Conservation (phyloP, 2,329 filamentous ascomycete species). For the Aspergillus hortae region DNA sequence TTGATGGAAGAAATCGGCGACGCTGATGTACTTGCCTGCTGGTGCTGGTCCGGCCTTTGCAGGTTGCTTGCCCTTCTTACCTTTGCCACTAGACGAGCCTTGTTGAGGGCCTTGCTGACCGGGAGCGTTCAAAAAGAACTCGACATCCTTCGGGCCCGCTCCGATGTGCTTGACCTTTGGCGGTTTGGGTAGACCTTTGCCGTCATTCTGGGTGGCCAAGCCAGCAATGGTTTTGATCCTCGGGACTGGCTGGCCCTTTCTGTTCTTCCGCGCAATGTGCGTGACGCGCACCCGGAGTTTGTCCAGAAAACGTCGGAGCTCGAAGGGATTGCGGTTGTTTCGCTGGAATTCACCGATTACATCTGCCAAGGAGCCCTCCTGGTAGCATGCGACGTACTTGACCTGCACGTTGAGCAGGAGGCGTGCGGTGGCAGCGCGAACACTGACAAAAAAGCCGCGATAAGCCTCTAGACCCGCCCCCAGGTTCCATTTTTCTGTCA, state of each 20-base stretch:
- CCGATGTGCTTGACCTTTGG: conserved; percentile 36
- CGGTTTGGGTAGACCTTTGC: conserved; percentile 27
- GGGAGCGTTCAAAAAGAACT: conserved; percentile 49
- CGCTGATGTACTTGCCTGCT: conserved; percentile 45
- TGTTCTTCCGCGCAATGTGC: conserved; percentile 39
- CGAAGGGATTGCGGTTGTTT: conserved; percentile 16
- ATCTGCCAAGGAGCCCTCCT: conserved; percentile 39
- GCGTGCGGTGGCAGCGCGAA: conserved; percentile 56
- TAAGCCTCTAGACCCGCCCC: conserved; percentile 54
- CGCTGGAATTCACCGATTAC: conserved; percentile 34
- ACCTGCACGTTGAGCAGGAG: conserved; percentile 63
- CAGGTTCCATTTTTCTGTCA: conserved; percentile 38
- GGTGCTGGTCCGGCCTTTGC: conserved; percentile 28
- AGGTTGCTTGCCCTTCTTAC: conserved; percentile 29
- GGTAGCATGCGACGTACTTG: conserved; percentile 57
- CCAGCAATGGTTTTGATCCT: conserved; percentile 46
- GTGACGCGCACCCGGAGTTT: conserved; percentile 38
- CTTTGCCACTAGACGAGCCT: conserved; percentile 10
- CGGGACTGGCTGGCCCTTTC: conserved; percentile 28
- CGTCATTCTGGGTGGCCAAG: conserved; percentile 43
- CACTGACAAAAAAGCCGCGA: conserved; percentile 61
- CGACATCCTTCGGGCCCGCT: conserved; percentile 51
- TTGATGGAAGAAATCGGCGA: conserved; percentile 50
- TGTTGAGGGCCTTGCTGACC: conserved; percentile 8
- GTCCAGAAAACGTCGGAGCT: conserved; percentile 36